Percentiles rank a stretch among this genome's conserved stretches.
Evolutionary conservation across 1,284 basidiomycete species (phyloP).

Genomic region (Sparassis latifolia): DNA sequence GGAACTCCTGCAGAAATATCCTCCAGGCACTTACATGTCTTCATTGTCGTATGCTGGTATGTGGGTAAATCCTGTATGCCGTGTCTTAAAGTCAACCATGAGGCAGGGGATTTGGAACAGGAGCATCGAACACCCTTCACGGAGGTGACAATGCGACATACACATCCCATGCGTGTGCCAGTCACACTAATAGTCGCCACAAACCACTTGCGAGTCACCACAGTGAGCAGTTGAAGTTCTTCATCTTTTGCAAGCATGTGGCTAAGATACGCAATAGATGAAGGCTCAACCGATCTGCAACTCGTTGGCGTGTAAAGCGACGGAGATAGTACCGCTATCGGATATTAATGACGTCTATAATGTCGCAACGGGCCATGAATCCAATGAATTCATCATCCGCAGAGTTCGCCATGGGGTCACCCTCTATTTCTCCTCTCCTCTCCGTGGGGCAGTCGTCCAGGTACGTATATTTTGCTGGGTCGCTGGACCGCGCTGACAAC

Average conservation of each 20-base stretch:
- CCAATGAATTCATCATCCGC: constrained; percentile 78
- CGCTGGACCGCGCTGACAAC: neutral
- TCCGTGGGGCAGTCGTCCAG: constrained; percentile 73
- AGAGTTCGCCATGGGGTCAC: constrained; percentile 63
- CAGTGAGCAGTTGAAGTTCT: constrained; percentile 35
- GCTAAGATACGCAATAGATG: constrained; percentile 32
- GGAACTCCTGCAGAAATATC: constrained; percentile 52
- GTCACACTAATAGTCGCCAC: constrained; percentile 56
- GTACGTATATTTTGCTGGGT: constrained; percentile 27
- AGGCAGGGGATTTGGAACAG: constrained; percentile 49
- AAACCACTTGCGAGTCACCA: constrained; percentile 64
- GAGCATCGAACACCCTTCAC: constrained; percentile 46
- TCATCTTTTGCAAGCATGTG: neutral
- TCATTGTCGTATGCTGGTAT: constrained; percentile 51
- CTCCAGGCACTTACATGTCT: constrained; percentile 36
- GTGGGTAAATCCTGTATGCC: constrained; percentile 10
- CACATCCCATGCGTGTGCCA: constrained; percentile 54
- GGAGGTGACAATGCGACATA: constrained; percentile 58
- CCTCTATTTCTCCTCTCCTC: constrained; percentile 61
- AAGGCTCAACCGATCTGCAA: constrained; percentile 61
- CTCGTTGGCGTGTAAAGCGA: constrained; percentile 60
- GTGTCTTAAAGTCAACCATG: neutral
- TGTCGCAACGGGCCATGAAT: constrained; percentile 65
- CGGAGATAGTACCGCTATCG: constrained; percentile 70
- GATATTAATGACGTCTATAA: constrained; percentile 86